Evolutionary conservation across 768 basidiomycete genomes (phyloP).

Genomic region (Bullera alba): DNA sequence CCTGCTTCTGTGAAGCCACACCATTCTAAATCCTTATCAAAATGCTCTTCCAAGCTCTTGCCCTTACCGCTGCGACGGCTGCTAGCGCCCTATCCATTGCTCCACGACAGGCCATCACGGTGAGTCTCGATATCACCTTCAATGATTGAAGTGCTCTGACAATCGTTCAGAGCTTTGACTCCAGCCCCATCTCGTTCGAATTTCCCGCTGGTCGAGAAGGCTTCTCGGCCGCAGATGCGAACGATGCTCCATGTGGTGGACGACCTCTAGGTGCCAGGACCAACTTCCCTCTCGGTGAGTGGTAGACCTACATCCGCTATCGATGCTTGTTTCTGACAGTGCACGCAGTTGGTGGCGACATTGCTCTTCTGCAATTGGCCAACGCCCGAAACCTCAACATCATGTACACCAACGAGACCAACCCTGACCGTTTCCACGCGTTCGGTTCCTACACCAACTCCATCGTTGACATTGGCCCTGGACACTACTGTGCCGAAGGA

Average conservation of each 20-base stretch:
- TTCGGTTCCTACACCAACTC: slow-evolving; percentile 21
- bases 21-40: background rate
- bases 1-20: background rate
- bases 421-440: slow-evolving; percentile 13
- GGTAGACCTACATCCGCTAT: background rate
- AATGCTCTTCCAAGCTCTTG: background rate
- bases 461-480: slow-evolving; percentile 13
- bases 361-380: slow-evolving; percentile 17
- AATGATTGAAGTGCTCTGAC: background rate
- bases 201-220: slow-evolving; percentile 10
- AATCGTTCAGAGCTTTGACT: background rate
- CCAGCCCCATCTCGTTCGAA: too few species aligned
- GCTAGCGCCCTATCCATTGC: background rate
- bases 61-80: background rate
- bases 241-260: slow-evolving; percentile 18
- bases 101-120: background rate
- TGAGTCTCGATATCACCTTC: background rate
- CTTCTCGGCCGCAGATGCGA: slow-evolving; percentile 8
- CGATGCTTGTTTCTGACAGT: background rate
- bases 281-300: slow-evolving; percentile 17
- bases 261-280: slow-evolving; percentile 4
- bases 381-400: slow-evolving; percentile 18
- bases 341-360: slow-evolving; percentile 18
- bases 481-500: slow-evolving; percentile 21
- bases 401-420: slow-evolving; percentile 14